Evolutionary conservation across 164 flowering plant genomes (phyloP).

Genomic region (Kingdonia uniflora): DNA sequence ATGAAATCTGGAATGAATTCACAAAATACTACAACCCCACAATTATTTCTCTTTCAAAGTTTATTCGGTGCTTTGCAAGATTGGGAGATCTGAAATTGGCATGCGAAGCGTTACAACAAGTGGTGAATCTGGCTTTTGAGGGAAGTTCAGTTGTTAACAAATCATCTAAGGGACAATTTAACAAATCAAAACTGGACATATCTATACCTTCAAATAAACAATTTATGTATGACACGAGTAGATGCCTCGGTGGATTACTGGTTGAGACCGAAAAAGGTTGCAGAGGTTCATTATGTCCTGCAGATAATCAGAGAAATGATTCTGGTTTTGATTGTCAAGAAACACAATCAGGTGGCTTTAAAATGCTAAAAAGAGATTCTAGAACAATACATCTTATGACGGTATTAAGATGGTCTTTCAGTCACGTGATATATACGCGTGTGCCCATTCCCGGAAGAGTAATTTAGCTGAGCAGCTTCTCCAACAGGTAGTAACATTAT

Average conservation of each 20-base stretch:
- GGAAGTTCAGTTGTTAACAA: slow-evolving; percentile 16
- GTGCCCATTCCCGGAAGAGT: slow-evolving; percentile 38
- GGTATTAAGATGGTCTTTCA: slow-evolving; percentile 58
- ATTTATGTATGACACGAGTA: slow-evolving; percentile 1
- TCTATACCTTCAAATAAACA: slow-evolving; percentile 43
- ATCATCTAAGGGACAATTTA: slow-evolving; percentile 23
- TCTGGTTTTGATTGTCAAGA: neutral
- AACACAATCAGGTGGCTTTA: neutral
- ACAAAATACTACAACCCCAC: slow-evolving; percentile 37
- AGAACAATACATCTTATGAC: slow-evolving; percentile 20
- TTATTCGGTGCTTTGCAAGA: slow-evolving; percentile 57
- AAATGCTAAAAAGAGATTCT: slow-evolving; percentile 7
- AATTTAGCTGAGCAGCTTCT: slow-evolving; percentile 59
- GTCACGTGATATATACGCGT: slow-evolving; percentile 54
- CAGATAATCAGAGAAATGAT: slow-evolving; percentile 5
- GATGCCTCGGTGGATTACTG: neutral
- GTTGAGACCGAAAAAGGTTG: slow-evolving; percentile 4
- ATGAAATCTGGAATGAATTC: slow-evolving; percentile 61
- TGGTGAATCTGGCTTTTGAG: slow-evolving; percentile 43
- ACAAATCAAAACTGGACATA: slow-evolving; percentile 42
- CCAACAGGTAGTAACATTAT: slow-evolving; percentile 45
- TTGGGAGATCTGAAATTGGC: slow-evolving; percentile 66
- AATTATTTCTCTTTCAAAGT: slow-evolving; percentile 39
- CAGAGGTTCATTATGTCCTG: slow-evolving; percentile 2
- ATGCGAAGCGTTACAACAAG: slow-evolving; percentile 44